Evolutionary conservation across 2,329 filamentous ascomycete genomes (phyloP).

Genomic region (Lithohypha guttulata): DNA sequence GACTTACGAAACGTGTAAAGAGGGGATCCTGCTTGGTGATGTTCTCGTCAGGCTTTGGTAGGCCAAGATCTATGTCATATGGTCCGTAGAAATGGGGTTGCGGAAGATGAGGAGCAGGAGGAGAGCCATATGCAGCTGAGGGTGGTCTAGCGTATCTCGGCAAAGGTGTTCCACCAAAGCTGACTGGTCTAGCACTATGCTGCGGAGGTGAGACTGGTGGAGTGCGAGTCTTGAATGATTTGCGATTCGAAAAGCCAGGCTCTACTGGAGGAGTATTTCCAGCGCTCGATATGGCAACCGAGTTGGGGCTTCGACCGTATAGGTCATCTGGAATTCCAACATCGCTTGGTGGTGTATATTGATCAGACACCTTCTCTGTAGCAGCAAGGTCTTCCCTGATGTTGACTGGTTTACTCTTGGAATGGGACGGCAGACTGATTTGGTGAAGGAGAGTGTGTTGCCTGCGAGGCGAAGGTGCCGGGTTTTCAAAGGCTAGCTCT

Average conservation of each 20-base stretch:
- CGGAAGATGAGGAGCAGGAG: constrained; percentile 56
- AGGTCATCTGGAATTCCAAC: constrained; percentile 3
- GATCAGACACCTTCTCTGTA: constrained; percentile 20
- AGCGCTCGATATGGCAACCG: constrained; percentile 12
- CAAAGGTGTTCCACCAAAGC: constrained; percentile 31
- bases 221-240: constrained; percentile 31
- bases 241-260: constrained; percentile 28
- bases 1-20: constrained; percentile 11
- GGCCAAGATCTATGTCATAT: constrained; percentile 57
- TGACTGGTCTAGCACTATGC: constrained; percentile 31
- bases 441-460: neutral
- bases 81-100: constrained; percentile 68
- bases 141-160: constrained; percentile 32
- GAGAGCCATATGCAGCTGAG: constrained; percentile 37
- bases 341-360: constrained; percentile 19
- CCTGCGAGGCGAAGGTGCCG: neutral
- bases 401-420: constrained; percentile 7
- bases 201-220: constrained; percentile 35
- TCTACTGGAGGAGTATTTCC: constrained; percentile 32
- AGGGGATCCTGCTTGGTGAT: constrained; percentile 52
- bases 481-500: neutral
- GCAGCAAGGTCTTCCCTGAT: constrained; percentile 12
- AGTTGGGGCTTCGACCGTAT: constrained; percentile 15
- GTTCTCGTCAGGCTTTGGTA: constrained; percentile 36
- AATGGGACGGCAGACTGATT: neutral